Evolutionary conservation across 192 early-diverging fungal species (phyloP), one percentile per base, ranked within the genome.

Genomic region (Phycomyces blakesleeanus): DNA sequence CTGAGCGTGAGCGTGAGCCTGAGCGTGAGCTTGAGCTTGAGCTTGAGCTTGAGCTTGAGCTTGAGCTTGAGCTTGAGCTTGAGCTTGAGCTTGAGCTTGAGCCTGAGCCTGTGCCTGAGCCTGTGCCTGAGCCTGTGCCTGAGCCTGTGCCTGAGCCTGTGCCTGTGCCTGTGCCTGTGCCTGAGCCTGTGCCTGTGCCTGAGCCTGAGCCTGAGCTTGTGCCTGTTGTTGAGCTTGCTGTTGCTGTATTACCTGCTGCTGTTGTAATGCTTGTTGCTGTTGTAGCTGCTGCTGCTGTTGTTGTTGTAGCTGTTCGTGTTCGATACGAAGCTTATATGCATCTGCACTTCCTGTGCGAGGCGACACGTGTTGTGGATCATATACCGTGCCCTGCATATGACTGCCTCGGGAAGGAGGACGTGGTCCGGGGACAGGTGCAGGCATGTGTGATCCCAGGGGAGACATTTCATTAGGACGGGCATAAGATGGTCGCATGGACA

Each of bases 351-450:
- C 44, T n/a, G 15, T 47, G 44, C 18, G 44, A 47, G 44, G 44
- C 3, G 44, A 47, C 44, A 47, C 11, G 44, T 47, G 44, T 18
- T 47, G 44, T 47, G 44, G 18, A 14, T 47, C 44, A 47, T 47
- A 47, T 11, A 47, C 2, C 11, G 44, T 18, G 29, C 29, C 29
- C 29, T 34, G 29, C 44, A 47, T 47, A 47, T 47, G 44, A 3
- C 15, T 47, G 44, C 44, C 44, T n/a, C 44, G 44, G 18, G 44
- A 47, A 47, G 44, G 44, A n/a, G 44, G 44, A 47, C 44, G 44
- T 12, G 44, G 44, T 6, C 44, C 44, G 18, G 44, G 44, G 11
- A 47, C 44, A 12, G 44, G 44, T n/a, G 44, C 44, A n/a, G 44
- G 44, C 44, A 47, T 47, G 44, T 47, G 44, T 47, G 44, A 18